A percentile compares a stretch with the other conserved stretches of the same genome.
These are phyloP conservation scores for Candida broadrunensis DNA, from an alignment of 805 yeast species.

Conservation along the genomic window DNA sequence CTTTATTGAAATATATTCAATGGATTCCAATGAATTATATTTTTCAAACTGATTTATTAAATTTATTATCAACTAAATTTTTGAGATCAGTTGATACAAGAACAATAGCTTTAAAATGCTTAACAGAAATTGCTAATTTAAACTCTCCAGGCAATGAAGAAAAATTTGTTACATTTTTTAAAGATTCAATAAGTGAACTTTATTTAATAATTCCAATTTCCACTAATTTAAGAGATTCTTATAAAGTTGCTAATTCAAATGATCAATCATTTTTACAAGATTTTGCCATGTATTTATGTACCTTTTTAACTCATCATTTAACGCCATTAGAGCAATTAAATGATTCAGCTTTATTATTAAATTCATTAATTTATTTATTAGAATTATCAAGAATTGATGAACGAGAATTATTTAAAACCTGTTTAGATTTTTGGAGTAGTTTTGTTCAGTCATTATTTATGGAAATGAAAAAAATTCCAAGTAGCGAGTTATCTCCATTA, in stretches of 20 bases:
- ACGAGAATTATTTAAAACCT: slow-evolving; percentile 92
- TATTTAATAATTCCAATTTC: slow-evolving; percentile 66
- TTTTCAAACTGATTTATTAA: slow-evolving; percentile 81
- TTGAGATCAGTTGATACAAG: slow-evolving; percentile 76
- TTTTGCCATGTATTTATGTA: slow-evolving; percentile 86
- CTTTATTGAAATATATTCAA: slow-evolving; percentile 79
- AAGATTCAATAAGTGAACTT: slow-evolving; percentile 69
- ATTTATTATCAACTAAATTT: slow-evolving; percentile 70
- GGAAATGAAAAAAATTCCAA: slow-evolving; percentile 81
- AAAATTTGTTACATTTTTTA: slow-evolving; percentile 68
- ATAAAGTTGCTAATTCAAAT: slow-evolving; percentile 68
- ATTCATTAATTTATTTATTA: slow-evolving; percentile 77
- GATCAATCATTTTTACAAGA: slow-evolving; percentile 96
- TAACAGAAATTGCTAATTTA: slow-evolving; percentile 84
- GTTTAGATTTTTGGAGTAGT: slow-evolving; percentile 90
- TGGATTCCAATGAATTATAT: slow-evolving; percentile 94
- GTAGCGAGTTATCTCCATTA: slow-evolving; percentile 68
- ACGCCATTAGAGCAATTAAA: slow-evolving; percentile 54
- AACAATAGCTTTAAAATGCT: slow-evolving; percentile 82
- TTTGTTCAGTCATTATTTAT: slow-evolving; percentile 79
- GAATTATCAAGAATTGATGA: slow-evolving; percentile 89
- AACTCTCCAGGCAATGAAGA: slow-evolving; percentile 48
- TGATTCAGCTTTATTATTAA: slow-evolving; percentile 56
- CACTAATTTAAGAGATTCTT: slow-evolving; percentile 68
- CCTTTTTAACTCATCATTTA: slow-evolving; percentile 77